A percentile compares a stretch with the other conserved stretches of the same genome.
phyloP scores from a whole-genome alignment of 805 yeast genomes.

The Candida yuanshanica region DNA sequence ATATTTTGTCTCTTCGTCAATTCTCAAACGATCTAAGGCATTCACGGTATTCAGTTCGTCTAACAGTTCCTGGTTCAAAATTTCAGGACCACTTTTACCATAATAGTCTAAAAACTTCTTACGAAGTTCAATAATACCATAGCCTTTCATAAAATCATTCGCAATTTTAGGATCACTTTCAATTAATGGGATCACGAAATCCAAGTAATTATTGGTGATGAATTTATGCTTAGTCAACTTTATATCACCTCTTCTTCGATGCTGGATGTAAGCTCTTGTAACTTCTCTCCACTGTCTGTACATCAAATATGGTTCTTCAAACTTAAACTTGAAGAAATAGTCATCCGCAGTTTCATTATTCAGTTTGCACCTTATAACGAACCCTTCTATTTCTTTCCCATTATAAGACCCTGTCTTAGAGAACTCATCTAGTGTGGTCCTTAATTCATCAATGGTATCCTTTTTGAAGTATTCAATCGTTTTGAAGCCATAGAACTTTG shows the following conservation, averaged over 20 bases:
- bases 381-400: constrained; percentile 81
- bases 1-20: constrained; percentile 41
- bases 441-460: constrained; percentile 35
- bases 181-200: constrained; percentile 56
- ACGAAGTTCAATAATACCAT: constrained; percentile 72
- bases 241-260: constrained; percentile 26
- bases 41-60: constrained; percentile 34
- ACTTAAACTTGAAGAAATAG: constrained; percentile 87
- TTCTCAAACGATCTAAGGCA: constrained; percentile 28
- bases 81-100: constrained; percentile 55
- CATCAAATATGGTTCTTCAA: constrained; percentile 90
- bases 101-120: constrained; percentile 50
- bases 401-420: constrained; percentile 66
- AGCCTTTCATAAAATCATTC: constrained; percentile 44
- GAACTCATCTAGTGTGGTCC: constrained; percentile 47
- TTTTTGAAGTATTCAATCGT: constrained; percentile 43
- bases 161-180: constrained; percentile 40
- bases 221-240: constrained; percentile 47
- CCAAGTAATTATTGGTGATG: constrained; percentile 62
- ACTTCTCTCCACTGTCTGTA: constrained; percentile 89
- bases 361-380: constrained; percentile 69
- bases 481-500: constrained; percentile 63
- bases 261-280: constrained; percentile 50
- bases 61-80: constrained; percentile 40
- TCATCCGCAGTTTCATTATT: constrained; percentile 27